Evolutionary conservation across 163 green algal genomes (phyloP), one percentile per base, ranked within the genome.

Genomic region (Scenedesmus sp.): DNA sequence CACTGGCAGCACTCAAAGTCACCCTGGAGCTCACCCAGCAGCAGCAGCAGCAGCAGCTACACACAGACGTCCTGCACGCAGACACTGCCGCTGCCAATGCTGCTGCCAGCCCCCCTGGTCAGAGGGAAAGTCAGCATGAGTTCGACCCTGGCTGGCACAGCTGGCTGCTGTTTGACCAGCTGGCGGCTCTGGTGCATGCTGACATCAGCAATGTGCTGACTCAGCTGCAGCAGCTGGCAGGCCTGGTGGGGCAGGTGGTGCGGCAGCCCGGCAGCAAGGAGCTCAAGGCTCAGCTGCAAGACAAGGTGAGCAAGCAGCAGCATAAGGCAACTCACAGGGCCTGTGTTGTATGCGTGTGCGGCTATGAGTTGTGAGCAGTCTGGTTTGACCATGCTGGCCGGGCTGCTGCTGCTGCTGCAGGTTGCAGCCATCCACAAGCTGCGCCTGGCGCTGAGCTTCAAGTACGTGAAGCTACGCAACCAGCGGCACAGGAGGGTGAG

Each of bases 161-260:
- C 24, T 53, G 33, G 46, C n/a, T 90, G 70, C n/a, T 90, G 68
- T 85, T 90, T 85, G 68, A 90, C 26, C 46, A 90, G 35, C 40
- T 90, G 30, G 72, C 49, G 4, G 37, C 30, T 26, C 49, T 85
- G 42, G 49, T 90, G 30, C 85, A 90, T 85, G 70, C 12, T 56
- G 46, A 51, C 46, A 49, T 90, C 20, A 30, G n/a, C 18, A 6
- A 43, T 0, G 16, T 90, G 85, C 76, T 90, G n/a, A 9, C 2
- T 12, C 16, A 90, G 70, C 40, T 83, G 44, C 18, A 42, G n/a
- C 20, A 24, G 16, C 46, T 90, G 68, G 85, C 46, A 37, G n/a
- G 6, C n/a, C 43, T 90, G 68, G 70, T 90, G 43, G 33, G 42
- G 35, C 33, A 61, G 33, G 46, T 46, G 7, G 43, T 90, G 68